A percentile compares a stretch with the other conserved stretches of the same genome.
These are phyloP conservation scores for Coffea canephora DNA, from an alignment of 257 asterid species.

Conservation along the genomic window DNA sequence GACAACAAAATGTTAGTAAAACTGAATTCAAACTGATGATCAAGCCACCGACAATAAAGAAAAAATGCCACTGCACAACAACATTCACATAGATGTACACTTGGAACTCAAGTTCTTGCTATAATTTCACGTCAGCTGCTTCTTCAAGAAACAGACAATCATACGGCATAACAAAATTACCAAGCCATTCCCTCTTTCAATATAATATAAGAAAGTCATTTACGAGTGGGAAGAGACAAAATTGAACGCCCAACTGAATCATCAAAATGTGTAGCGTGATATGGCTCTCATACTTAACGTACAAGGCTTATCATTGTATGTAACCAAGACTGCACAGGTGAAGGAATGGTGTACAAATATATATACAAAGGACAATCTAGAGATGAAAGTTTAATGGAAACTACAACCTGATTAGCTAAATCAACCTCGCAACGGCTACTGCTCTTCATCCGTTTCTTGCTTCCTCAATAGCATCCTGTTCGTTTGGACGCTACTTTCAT, in stretches of 20 bases:
- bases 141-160: background rate
- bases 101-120: background rate
- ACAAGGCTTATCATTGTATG: constrained; percentile 18
- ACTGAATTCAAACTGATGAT: too few species aligned
- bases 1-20: too few species aligned
- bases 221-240: constrained; percentile 13
- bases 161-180: background rate
- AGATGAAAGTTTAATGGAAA: constrained; percentile 14
- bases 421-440: constrained; percentile 27
- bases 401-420: constrained; percentile 2
- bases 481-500: constrained; percentile 72
- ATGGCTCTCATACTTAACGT: constrained; percentile 25
- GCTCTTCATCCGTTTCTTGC: constrained; percentile 65
- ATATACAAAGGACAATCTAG: constrained; percentile 39
- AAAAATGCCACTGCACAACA: background rate
- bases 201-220: background rate
- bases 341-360: constrained; percentile 14
- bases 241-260: constrained; percentile 32
- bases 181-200: background rate
- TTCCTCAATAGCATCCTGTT: constrained; percentile 48
- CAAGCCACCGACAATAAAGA: too few species aligned
- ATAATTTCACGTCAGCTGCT: constrained; percentile 5
- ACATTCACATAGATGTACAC: background rate
- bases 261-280: constrained; percentile 2
- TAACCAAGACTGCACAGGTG: constrained; percentile 27